Evolutionary conservation across 441 rosid genomes (phyloP).

Genomic region (Metrosideros polymorpha): DNA sequence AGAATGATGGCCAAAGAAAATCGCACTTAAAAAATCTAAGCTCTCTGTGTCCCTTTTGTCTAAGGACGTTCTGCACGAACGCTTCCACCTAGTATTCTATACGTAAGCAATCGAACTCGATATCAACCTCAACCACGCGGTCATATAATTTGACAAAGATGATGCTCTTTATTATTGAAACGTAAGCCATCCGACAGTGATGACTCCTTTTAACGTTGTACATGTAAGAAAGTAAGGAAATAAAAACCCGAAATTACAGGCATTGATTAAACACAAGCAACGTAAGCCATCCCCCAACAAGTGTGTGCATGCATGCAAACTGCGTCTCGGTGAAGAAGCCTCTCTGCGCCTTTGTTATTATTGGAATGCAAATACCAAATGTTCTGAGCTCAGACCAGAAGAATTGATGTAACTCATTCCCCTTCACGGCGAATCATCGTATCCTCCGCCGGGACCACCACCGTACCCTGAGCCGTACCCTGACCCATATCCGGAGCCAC

Average conservation of each 20-base stretch:
- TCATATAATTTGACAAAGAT: background rate
- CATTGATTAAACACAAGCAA: background rate
- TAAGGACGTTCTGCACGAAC: no score
- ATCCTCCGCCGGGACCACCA: constrained; percentile 6
- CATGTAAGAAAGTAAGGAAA: background rate
- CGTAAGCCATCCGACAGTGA: background rate
- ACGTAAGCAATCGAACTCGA: background rate
- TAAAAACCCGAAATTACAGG: background rate
- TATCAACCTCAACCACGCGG: background rate
- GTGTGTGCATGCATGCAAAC: background rate
- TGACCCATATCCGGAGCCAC: constrained; percentile 12
- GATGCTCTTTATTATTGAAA: background rate
- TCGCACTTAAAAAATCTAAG: background rate
- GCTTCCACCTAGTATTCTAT: no score
- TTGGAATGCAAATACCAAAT: background rate
- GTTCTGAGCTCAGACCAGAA: background rate
- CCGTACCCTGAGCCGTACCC: constrained; percentile 16
- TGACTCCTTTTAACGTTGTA: background rate
- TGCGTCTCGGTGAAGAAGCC: background rate
- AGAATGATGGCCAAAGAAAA: background rate
- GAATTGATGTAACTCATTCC: background rate
- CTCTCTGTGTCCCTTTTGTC: background rate
- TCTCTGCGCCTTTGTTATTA: background rate
- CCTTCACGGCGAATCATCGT: background rate
- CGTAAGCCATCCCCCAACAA: background rate